phyloP scores from a whole-genome alignment of 1,139 yeast species.

The Wickerhamomyces sp. region DNA sequence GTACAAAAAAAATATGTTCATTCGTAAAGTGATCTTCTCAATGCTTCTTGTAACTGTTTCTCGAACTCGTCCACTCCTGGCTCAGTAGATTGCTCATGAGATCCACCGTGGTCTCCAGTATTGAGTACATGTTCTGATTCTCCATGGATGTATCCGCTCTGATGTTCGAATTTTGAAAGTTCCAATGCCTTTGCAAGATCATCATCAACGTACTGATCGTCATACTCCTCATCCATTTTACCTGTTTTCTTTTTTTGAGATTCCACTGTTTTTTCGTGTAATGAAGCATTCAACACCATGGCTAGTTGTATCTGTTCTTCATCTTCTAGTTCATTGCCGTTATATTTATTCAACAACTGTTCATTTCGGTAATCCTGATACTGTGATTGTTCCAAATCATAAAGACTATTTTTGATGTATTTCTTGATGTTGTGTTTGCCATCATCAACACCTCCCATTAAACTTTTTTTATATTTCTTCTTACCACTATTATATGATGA shows the following conservation, averaged over 20 bases:
- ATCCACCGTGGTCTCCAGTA: too few relatives aligned
- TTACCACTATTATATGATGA: background rate
- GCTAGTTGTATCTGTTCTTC: constrained; percentile 49
- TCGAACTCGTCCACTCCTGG: too few relatives aligned
- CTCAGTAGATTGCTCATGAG: too few relatives aligned
- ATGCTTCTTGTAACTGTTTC: constrained; percentile 18
- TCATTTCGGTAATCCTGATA: constrained; percentile 20
- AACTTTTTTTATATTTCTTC: constrained; percentile 24
- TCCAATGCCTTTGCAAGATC: constrained; percentile 32
- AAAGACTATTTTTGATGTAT: constrained; percentile 25
- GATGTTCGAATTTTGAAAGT: constrained; percentile 27
- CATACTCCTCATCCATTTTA: constrained; percentile 10
- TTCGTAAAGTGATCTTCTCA: constrained; percentile 18
- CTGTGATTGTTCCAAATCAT: constrained; percentile 30
- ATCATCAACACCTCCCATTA: constrained; percentile 17
- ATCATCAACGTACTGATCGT: constrained; percentile 26
- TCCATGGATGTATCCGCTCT: too few relatives aligned
- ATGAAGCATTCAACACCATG: constrained; percentile 41
- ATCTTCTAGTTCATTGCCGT: constrained; percentile 35
- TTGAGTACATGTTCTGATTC: too few relatives aligned
- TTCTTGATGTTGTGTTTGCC: constrained; percentile 20
- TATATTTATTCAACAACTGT: constrained; percentile 36
- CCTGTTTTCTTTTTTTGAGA: constrained; percentile 2
- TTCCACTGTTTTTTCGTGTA: constrained; percentile 19
- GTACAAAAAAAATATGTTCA: too few relatives aligned